A percentile compares a stretch with the other conserved stretches of the same genome.
phyloP scores from a whole-genome alignment of 352 stramenopile species.

The Globisporangium mamillatum region DNA sequence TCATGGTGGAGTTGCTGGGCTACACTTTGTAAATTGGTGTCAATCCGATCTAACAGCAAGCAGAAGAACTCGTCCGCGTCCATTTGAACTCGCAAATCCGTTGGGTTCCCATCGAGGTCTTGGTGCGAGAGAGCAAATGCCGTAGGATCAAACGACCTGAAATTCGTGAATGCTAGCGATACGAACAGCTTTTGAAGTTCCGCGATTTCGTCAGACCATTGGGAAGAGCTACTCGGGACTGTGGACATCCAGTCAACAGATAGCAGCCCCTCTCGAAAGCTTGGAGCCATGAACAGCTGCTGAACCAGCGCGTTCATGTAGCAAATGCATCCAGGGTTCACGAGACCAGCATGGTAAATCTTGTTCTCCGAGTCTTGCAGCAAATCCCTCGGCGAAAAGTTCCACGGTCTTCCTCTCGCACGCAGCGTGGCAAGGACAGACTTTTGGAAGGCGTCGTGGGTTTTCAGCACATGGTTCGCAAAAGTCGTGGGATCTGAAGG shows the following conservation, averaged over 20 bases:
- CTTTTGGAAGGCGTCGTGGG: slow-evolving; percentile 22
- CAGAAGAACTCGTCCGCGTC: slow-evolving; percentile 85
- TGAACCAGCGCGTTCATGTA: slow-evolving; percentile 99
- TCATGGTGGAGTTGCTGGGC: background rate
- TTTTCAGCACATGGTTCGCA: background rate
- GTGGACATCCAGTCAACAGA: slow-evolving; percentile 25
- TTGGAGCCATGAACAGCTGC: slow-evolving; percentile 89
- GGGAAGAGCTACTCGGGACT: slow-evolving; percentile 5
- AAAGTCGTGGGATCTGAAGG: background rate
- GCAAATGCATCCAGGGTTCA: slow-evolving; percentile 98
- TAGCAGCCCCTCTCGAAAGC: slow-evolving; percentile 56
- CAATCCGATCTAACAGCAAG: slow-evolving; percentile 71
- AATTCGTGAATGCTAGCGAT: slow-evolving; percentile 39
- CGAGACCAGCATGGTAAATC: slow-evolving; percentile 77
- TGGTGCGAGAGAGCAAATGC: slow-evolving; percentile 64
- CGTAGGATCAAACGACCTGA: slow-evolving; percentile 54
- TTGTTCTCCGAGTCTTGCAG: slow-evolving; percentile 28
- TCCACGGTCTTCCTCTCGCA: slow-evolving; percentile 51
- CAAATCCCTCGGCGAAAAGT: slow-evolving; percentile 44
- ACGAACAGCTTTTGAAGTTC: slow-evolving; percentile 76
- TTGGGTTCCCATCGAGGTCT: slow-evolving; percentile 71
- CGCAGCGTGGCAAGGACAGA: slow-evolving; percentile 28
- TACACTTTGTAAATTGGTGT: slow-evolving; percentile 28
- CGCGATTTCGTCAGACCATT: slow-evolving; percentile 49
- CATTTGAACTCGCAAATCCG: slow-evolving; percentile 75